Conservation (phyloP, 352 stramenopile genomes). For the Halophytophthora polymorphica region DNA sequence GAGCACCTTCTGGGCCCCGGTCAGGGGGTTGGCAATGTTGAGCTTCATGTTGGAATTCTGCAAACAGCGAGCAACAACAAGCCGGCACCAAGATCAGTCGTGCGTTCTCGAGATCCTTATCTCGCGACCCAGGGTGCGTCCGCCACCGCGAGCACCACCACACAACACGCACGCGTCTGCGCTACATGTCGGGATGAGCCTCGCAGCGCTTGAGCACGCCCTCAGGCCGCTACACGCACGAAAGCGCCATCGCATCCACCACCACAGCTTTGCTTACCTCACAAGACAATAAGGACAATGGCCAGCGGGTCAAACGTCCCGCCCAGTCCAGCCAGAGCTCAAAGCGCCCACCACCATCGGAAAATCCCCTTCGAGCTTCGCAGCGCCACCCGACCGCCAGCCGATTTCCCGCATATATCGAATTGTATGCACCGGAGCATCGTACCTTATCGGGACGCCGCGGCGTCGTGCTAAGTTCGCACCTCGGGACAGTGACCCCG, state of each 20-base stretch:
- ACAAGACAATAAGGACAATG: slow-evolving; percentile 83
- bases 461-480: slow-evolving; percentile 3
- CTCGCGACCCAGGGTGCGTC: background rate
- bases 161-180: background rate
- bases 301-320: slow-evolving; percentile 4
- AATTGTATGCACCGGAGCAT: slow-evolving; percentile 6
- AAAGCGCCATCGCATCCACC: slow-evolving; percentile 1
- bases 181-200: background rate
- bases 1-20: slow-evolving; percentile 98
- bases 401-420: slow-evolving; percentile 10
- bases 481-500: no score
- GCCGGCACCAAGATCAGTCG: background rate
- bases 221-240: background rate
- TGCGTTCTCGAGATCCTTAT: background rate
- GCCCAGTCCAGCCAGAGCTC: slow-evolving; percentile 33
- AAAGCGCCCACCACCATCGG: slow-evolving; percentile 12
- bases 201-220: background rate
- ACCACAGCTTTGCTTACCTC: slow-evolving; percentile 36
- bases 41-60: slow-evolving; percentile 93
- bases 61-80: slow-evolving; percentile 3
- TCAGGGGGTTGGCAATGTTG: slow-evolving; percentile 99
- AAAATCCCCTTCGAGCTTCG: slow-evolving; percentile 18
- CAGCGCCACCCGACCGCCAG: background rate
- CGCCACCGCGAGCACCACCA: background rate
- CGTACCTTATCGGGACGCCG: background rate